A percentile compares a stretch with the other conserved stretches of the same genome.
phyloP scores from a whole-genome alignment of 805 yeast genomes.

The Dipodascus albidus region DNA sequence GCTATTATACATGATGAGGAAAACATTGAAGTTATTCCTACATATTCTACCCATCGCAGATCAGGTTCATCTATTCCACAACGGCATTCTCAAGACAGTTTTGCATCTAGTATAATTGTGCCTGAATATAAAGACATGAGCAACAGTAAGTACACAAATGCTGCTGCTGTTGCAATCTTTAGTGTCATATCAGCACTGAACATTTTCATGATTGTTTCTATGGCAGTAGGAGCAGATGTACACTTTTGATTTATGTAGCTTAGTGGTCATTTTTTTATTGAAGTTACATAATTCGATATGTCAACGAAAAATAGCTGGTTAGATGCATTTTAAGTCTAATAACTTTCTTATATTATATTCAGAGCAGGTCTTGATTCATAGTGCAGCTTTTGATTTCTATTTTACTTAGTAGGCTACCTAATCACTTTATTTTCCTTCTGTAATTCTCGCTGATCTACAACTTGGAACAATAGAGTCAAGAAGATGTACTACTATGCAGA shows the following conservation, averaged over 20 bases:
- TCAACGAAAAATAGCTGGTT: not conserved
- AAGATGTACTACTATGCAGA: too few species aligned
- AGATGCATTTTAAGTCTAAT: not conserved
- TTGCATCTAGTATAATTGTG: constrained; percentile 7
- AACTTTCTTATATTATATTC: not conserved
- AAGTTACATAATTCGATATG: not conserved
- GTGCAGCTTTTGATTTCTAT: too few species aligned
- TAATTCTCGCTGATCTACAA: too few species aligned
- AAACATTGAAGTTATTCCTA: not conserved
- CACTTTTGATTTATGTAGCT: constrained; percentile 28
- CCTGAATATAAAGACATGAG: constrained; percentile 49
- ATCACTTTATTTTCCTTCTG: too few species aligned
- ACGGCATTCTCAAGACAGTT: constrained; percentile 1
- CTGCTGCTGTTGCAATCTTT: constrained; percentile 53
- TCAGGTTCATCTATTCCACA: not conserved
- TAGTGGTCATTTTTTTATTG: not conserved
- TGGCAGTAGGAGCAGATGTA: constrained; percentile 39
- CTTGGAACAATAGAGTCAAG: too few species aligned
- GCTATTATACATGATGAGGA: constrained; percentile 4
- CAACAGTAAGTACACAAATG: constrained; percentile 45
- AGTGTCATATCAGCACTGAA: constrained; percentile 59
- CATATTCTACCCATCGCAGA: not conserved
- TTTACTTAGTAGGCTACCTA: too few species aligned
- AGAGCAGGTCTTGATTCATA: not conserved
- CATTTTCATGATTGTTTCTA: constrained; percentile 49